These are phyloP conservation scores for Podaxis sp. DNA, from an alignment of 768 basidiomycete genomes.

Conservation along the genomic window DNA sequence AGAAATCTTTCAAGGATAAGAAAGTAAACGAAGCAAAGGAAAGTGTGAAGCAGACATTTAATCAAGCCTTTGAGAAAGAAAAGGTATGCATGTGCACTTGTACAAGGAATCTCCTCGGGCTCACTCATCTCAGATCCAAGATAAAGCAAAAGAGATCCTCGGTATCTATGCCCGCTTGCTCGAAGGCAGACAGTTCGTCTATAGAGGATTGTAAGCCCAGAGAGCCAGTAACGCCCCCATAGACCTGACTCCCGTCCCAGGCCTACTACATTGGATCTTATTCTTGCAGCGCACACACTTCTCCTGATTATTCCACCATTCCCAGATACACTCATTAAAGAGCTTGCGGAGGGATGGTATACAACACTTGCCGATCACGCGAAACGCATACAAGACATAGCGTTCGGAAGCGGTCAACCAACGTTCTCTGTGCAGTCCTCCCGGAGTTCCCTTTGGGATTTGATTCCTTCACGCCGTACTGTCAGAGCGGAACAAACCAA, in stretches of 20 bases:
- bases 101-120: background rate
- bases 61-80: slow-evolving; percentile 60
- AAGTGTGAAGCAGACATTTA: slow-evolving; percentile 36
- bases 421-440: slow-evolving; percentile 12
- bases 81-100: slow-evolving; percentile 40
- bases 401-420: slow-evolving; percentile 23
- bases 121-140: slow-evolving; percentile 42
- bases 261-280: slow-evolving; percentile 59
- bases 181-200: slow-evolving; percentile 48
- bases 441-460: slow-evolving; percentile 27
- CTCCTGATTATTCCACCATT: slow-evolving; percentile 57
- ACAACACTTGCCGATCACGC: slow-evolving; percentile 60
- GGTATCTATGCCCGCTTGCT: slow-evolving; percentile 60
- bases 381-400: slow-evolving; percentile 39
- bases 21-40: slow-evolving; percentile 27
- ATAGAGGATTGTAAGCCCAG: slow-evolving; percentile 42
- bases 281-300: slow-evolving; percentile 67
- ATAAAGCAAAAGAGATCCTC: slow-evolving; percentile 55
- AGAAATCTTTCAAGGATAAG: slow-evolving; percentile 40
- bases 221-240: background rate
- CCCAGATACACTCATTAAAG: slow-evolving; percentile 57
- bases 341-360: slow-evolving; percentile 54
- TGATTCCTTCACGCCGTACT: slow-evolving; percentile 36
- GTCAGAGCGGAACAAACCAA: slow-evolving; percentile 14
- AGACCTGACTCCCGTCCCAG: slow-evolving; percentile 31